A percentile compares a stretch with the other conserved stretches of the same genome.
phyloP scores from a whole-genome alignment of 192 early-diverging fungal genomes.

The Entomortierella beljakovae region DNA sequence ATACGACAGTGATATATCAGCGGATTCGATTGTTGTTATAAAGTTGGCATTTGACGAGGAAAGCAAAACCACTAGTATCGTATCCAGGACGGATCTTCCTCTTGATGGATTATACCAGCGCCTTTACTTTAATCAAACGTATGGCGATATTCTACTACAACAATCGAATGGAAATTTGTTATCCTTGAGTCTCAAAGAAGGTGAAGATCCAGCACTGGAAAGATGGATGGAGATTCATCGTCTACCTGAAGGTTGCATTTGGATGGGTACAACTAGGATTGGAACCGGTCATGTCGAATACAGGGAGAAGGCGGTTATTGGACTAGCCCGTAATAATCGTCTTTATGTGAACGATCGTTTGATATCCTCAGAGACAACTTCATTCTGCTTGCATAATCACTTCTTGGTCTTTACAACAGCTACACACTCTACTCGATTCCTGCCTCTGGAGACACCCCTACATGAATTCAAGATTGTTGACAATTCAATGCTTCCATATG shows the following conservation, averaged over 20 bases:
- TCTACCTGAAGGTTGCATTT: constrained; percentile 56
- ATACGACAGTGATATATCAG: constrained; percentile 47
- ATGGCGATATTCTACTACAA: constrained; percentile 46
- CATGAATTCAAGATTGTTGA: constrained; percentile 60
- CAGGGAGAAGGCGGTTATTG: constrained; percentile 69
- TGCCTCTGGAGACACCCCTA: constrained; percentile 57
- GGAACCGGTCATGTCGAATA: constrained; percentile 51
- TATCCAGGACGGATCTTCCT: constrained; percentile 16
- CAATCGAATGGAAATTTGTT: constrained; percentile 34
- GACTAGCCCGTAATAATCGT: constrained; percentile 81
- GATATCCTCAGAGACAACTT: constrained; percentile 84
- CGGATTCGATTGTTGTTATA: constrained; percentile 56
- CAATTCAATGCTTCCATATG: constrained; percentile 61
- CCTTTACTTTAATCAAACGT: constrained; percentile 52
- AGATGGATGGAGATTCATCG: constrained; percentile 31
- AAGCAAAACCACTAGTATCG: constrained; percentile 31
- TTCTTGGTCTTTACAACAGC: constrained; percentile 90
- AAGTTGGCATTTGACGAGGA: constrained; percentile 53
- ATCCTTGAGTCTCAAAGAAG: constrained; percentile 13
- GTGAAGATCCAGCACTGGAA: constrained; percentile 28
- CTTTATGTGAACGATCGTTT: constrained; percentile 82
- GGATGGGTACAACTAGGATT: constrained; percentile 48
- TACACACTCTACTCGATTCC: constrained; percentile 81
- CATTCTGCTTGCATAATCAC: constrained; percentile 85
- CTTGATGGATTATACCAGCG: constrained; percentile 49